A percentile compares a stretch with the other conserved stretches of the same genome.
Conservation (phyloP, 768 basidiomycete species). For the Termitomyces sp. region DNA sequence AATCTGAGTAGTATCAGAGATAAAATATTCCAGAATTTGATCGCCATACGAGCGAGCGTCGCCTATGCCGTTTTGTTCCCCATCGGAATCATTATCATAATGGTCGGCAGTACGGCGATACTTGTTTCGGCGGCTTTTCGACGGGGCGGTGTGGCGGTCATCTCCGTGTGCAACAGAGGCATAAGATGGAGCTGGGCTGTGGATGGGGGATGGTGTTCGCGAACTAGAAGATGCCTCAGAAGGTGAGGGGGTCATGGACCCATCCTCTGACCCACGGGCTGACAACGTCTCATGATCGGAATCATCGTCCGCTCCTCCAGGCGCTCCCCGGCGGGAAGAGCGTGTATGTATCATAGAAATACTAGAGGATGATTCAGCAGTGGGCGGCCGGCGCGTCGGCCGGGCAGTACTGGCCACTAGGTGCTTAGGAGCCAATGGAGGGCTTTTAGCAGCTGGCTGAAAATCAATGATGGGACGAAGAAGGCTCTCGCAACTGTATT, state of each 20-base stretch:
- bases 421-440: conserved; percentile 95
- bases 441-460: conserved; percentile 82
- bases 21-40: conserved; percentile 97
- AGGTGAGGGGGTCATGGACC: conserved; percentile 86
- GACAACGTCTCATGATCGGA: conserved; percentile 62
- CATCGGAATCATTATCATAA: conserved; percentile 39
- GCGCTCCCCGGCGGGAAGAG: conserved; percentile 50
- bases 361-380: conserved; percentile 26
- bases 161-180: conserved; percentile 36
- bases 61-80: conserved; percentile 40
- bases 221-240: conserved; percentile 84
- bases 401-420: conserved; percentile 68
- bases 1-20: conserved; percentile 91
- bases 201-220: conserved; percentile 89
- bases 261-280: conserved; percentile 77
- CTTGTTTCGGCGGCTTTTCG: conserved; percentile 36
- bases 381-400: conserved; percentile 40
- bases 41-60: conserved; percentile 82
- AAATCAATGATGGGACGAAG: conserved; percentile 95
- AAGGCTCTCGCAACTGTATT: conserved; percentile 86
- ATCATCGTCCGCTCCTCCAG: conserved; percentile 45
- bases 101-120: conserved; percentile 40
- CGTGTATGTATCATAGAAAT: conserved; percentile 47
- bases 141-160: conserved; percentile 28
- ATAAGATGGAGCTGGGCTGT: conserved; percentile 45